Evolutionary conservation across 2,329 filamentous ascomycete genomes (phyloP), one percentile per base, ranked within the genome.

Genomic region (Colletotrichum tanaceti): DNA sequence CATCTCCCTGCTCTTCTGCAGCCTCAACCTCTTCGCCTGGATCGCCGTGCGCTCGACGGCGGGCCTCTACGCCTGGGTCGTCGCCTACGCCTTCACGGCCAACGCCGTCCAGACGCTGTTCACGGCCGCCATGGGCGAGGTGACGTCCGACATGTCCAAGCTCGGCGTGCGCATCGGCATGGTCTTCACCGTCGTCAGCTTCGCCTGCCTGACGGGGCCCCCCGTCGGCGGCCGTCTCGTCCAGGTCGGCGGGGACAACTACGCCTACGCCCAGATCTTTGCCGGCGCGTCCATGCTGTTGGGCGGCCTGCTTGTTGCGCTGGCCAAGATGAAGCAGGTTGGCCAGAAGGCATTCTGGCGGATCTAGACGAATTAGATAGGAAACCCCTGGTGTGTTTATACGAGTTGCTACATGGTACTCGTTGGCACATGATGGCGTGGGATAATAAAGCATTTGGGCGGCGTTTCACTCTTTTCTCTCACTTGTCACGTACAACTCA

Each of bases 141-240:
- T 82, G 11, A 82, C 81, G 0, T 75, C 75, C 16, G 72, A 75
- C 6, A 75, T 82, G 7, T 77, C 81, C 32, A 80, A 74, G 2
- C 75, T 81, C 1, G 80, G 80, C 0, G 80, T 80, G 1, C 73
- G 81, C 28, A 73, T 82, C 16, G 80, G 80, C 10, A 82, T 82
- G 80, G 79, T 77, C 1, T 82, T 82, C 13, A 77, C 73, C 50
- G 75, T 82, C 6, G 73, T 75, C 7, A 80, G 79, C 0, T 74
- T 82, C 52, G 79, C 78, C 1, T 76, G 79, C 0, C 60, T 82
- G 16, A 80, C 80, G 0, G 80, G 80, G 0, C 79, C 79, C 4
- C 80, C 81, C 0, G 75, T 82, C 22, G 81, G 81, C 0, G 81
- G 81, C 0, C 81, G 82, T 1, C 79, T 87, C 11, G 81, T 87